Evolutionary conservation across 768 basidiomycete species (phyloP).

Genomic region (Tulasnella sp.): DNA sequence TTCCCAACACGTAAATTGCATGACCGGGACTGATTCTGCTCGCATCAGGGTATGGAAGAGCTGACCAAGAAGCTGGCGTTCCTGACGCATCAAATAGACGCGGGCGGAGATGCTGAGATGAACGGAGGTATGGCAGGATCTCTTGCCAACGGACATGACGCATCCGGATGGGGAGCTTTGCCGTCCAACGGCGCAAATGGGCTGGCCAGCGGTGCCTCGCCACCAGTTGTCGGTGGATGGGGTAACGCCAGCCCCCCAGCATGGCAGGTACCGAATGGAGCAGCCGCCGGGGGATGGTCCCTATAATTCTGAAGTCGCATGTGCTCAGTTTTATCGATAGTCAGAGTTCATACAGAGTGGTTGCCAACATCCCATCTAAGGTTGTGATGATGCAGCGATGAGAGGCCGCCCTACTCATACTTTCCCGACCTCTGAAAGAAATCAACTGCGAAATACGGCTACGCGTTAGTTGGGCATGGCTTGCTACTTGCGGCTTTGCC

Average conservation of each 20-base stretch:
- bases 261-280: neutral
- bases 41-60: conserved; percentile 73
- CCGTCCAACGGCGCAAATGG: neutral
- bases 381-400: too few relatives aligned
- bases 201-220: neutral
- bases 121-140: neutral
- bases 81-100: conserved; percentile 41
- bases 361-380: too few relatives aligned
- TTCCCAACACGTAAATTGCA: neutral
- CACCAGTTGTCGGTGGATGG: conserved; percentile 2
- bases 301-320: neutral
- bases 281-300: neutral
- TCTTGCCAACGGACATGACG: neutral
- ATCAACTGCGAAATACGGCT: too few relatives aligned
- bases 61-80: conserved; percentile 74
- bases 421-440: too few relatives aligned
- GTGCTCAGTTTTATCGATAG: neutral
- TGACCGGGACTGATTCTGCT: too few relatives aligned
- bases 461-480: too few relatives aligned
- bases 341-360: too few relatives aligned
- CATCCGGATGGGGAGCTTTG: conserved; percentile 3
- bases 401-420: too few relatives aligned
- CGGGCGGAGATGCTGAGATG: conserved; percentile 1
- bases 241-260: neutral
- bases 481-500: neutral